Evolutionary conservation across 2,329 filamentous ascomycete species (phyloP).

Genomic region (Fusarium xyrophilum): DNA sequence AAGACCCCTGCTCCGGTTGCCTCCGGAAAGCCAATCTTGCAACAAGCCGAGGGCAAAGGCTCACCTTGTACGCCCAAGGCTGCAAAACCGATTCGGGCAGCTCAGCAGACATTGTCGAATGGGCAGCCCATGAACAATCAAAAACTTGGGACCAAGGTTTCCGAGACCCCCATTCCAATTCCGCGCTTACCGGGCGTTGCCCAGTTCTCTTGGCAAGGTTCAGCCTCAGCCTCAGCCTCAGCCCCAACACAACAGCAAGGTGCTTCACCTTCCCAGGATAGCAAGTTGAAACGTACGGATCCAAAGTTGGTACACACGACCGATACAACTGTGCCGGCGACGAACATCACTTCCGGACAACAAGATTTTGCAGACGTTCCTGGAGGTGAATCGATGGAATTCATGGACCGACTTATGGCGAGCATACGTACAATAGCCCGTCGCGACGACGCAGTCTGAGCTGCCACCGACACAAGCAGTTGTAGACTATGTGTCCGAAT

Average conservation of each 20-base stretch:
- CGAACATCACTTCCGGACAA: slow-evolving; percentile 1
- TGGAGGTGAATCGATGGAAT: slow-evolving; percentile 53
- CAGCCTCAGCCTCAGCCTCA: neutral
- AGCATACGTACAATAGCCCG: slow-evolving; percentile 55
- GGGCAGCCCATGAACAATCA: slow-evolving; percentile 8
- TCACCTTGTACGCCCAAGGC: slow-evolving; percentile 1
- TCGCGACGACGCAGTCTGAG: slow-evolving; percentile 13
- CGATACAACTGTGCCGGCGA: neutral
- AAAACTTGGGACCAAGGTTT: slow-evolving; percentile 8
- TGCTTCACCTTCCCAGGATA: neutral
- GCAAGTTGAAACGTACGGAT: neutral
- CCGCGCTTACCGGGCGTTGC: slow-evolving; percentile 36
- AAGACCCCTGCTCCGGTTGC: slow-evolving; percentile 27
- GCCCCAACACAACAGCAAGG: neutral
- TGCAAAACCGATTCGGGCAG: neutral
- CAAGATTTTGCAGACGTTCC: slow-evolving; percentile 53
- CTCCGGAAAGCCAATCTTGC: slow-evolving; percentile 23
- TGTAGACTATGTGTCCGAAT: slow-evolving; percentile 7
- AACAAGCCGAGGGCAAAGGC: slow-evolving; percentile 1
- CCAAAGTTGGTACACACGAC: neutral
- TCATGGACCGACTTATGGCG: slow-evolving; percentile 61
- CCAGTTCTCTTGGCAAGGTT: neutral
- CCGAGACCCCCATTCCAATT: slow-evolving; percentile 46
- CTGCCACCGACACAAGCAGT: neutral
- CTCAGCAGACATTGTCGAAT: slow-evolving; percentile 20